Conservation (phyloP, 2,329 filamentous ascomycete species). For the Aspergillus brunneoviolaceus region DNA sequence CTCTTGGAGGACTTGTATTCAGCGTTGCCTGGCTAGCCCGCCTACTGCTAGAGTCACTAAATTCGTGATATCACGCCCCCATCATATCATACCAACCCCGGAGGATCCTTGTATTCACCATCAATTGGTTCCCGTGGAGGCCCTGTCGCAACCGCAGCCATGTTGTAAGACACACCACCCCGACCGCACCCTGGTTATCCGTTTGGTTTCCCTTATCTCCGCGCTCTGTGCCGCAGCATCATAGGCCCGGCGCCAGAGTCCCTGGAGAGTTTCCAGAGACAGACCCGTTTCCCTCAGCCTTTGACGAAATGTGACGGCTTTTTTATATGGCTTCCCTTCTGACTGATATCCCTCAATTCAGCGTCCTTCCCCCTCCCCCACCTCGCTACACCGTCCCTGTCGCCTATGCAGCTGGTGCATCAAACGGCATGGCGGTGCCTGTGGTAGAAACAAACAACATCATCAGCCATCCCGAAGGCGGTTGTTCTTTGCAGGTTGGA, state of each 20-base stretch:
- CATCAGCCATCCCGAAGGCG: constrained; percentile 74
- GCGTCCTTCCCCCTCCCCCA: constrained; percentile 80
- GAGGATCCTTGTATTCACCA: neutral
- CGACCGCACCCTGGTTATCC: neutral
- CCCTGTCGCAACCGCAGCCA: constrained; percentile 15
- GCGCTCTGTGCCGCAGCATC: constrained; percentile 1
- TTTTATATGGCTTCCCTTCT: constrained; percentile 8
- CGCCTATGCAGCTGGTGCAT: constrained; percentile 70
- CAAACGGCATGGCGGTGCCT: constrained; percentile 66
- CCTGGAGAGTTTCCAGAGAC: constrained; percentile 1
- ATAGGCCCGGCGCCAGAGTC: neutral
- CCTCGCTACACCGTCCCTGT: constrained; percentile 75
- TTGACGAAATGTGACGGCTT: constrained; percentile 4
- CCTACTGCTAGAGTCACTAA: constrained; percentile 5
- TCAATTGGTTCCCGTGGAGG: constrained; percentile 2
- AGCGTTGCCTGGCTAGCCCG: constrained; percentile 12
- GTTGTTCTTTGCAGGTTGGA: constrained; percentile 87
- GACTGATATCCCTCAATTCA: constrained; percentile 38
- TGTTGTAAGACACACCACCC: constrained; percentile 24
- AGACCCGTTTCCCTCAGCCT: constrained; percentile 1
- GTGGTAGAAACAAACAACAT: constrained; percentile 95
- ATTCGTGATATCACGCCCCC: neutral
- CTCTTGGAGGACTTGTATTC: constrained; percentile 10
- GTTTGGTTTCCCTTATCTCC: constrained; percentile 6
- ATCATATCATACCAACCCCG: neutral